Evolutionary conservation across 2,329 filamentous ascomycete species (phyloP).

Genomic region (Phaeosphaeriaceae sp.): DNA sequence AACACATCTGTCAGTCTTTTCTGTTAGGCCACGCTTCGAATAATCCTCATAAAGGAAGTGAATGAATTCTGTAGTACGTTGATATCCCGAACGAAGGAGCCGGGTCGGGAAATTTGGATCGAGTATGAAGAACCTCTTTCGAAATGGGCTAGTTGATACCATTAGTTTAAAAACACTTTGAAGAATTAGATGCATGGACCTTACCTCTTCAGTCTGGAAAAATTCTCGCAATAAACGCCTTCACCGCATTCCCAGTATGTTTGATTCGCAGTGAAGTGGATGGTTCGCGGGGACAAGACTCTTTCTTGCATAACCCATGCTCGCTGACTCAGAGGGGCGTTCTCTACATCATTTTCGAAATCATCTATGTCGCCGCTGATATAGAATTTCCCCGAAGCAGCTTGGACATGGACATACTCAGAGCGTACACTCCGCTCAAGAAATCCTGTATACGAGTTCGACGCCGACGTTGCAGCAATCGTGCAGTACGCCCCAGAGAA

Average conservation of each 20-base stretch:
- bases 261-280: slow-evolving; percentile 12
- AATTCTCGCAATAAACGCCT: slow-evolving; percentile 10
- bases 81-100: not conserved
- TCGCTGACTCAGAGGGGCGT: slow-evolving; percentile 8
- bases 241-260: slow-evolving; percentile 12
- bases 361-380: slow-evolving; percentile 9
- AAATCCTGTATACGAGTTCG: slow-evolving; percentile 4
- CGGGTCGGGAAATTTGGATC: not conserved
- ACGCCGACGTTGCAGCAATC: slow-evolving; percentile 10
- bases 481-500: slow-evolving; percentile 6
- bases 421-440: slow-evolving; percentile 4
- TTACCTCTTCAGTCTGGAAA: not conserved
- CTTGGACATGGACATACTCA: slow-evolving; percentile 6
- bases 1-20: slow-evolving; percentile 11
- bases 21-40: slow-evolving; percentile 9
- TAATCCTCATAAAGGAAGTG: slow-evolving; percentile 15
- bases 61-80: slow-evolving; percentile 3
- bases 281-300: slow-evolving; percentile 8
- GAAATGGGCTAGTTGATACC: not conserved
- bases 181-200: too few relatives aligned
- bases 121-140: not conserved
- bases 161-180: too few relatives aligned
- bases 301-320: slow-evolving; percentile 18
- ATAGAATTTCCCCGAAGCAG: slow-evolving; percentile 8
- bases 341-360: slow-evolving; percentile 13